Conservation (phyloP, 73 alveolate species). For the Paramecium sexaurelia region DNA sequence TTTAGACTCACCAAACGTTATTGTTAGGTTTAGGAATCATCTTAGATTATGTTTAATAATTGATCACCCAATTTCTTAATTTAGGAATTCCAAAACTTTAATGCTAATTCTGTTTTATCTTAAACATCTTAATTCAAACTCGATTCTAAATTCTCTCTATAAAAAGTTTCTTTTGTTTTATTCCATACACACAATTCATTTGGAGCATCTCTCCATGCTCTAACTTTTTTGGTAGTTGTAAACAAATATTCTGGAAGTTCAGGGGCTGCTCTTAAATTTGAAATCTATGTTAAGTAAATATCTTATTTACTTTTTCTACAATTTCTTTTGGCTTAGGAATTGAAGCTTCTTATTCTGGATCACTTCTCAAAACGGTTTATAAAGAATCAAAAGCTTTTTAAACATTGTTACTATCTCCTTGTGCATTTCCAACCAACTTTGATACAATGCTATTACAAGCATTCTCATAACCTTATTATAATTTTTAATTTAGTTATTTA, state of each 20-base stretch:
- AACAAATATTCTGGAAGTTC: slow-evolving; percentile 37
- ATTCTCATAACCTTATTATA: not conserved
- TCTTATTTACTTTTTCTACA: not conserved
- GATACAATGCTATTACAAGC: slow-evolving; percentile 1
- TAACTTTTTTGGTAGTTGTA: slow-evolving; percentile 9
- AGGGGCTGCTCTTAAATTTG: slow-evolving; percentile 29
- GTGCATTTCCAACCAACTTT: not conserved
- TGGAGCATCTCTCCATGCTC: slow-evolving; percentile 57
- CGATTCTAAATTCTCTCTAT: not conserved
- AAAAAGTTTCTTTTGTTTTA: slow-evolving; percentile 3
- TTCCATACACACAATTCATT: not conserved
- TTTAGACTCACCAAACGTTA: not conserved
- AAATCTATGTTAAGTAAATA: not conserved
- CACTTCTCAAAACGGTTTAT: not conserved
- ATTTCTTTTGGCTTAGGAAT: slow-evolving; percentile 34
- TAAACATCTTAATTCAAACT: not conserved
- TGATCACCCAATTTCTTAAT: not conserved
- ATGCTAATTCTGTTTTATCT: slow-evolving; percentile 5
- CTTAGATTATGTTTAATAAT: slow-evolving; percentile 15
- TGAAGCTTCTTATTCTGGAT: slow-evolving; percentile 51
- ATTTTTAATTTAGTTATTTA: not conserved
- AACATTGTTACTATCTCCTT: not conserved
- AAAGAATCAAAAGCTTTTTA: not conserved
- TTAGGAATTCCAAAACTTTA: slow-evolving; percentile 35
- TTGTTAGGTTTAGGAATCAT: not conserved